Conservation (phyloP, 306 rosid species). For the Oxytropis ochrocephala region DNA sequence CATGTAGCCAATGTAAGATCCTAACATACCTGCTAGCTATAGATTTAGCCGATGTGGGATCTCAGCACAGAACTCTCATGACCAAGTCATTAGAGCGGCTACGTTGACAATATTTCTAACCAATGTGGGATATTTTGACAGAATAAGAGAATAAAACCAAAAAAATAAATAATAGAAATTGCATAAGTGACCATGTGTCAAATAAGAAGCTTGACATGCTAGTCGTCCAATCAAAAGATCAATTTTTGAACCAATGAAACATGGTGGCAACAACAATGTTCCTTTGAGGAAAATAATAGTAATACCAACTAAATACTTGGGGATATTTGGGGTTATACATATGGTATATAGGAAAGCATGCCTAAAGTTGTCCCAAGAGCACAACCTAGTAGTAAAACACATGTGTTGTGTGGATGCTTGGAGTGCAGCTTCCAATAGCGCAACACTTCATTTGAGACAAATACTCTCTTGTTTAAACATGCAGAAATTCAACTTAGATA, state of each 20-base stretch:
- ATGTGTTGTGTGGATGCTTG: too few species aligned
- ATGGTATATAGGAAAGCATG: not conserved
- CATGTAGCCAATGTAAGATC: not conserved
- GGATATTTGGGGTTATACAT: not conserved
- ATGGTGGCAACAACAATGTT: not conserved
- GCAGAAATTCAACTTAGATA: not conserved
- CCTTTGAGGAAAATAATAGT: not conserved
- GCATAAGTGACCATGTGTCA: not conserved
- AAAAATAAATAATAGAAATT: too few species aligned
- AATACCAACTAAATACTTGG: not conserved
- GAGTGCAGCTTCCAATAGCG: too few species aligned
- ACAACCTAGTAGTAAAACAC: too few species aligned
- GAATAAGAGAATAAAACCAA: not conserved
- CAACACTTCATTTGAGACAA: not conserved
- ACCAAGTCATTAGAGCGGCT: not conserved
- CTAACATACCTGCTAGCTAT: not conserved
- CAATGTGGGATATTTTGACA: not conserved
- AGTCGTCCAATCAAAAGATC: not conserved
- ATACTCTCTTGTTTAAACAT: not conserved
- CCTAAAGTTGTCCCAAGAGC: too few species aligned
- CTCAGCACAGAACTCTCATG: too few species aligned
- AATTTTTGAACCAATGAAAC: constrained; percentile 1
- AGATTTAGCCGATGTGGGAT: too few species aligned
- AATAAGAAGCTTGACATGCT: constrained; percentile 1
- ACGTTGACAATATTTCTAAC: not conserved